Evolutionary conservation across 352 stramenopile species (phyloP), one percentile per base, ranked within the genome.

Genomic region (Phytophthora multivora): DNA sequence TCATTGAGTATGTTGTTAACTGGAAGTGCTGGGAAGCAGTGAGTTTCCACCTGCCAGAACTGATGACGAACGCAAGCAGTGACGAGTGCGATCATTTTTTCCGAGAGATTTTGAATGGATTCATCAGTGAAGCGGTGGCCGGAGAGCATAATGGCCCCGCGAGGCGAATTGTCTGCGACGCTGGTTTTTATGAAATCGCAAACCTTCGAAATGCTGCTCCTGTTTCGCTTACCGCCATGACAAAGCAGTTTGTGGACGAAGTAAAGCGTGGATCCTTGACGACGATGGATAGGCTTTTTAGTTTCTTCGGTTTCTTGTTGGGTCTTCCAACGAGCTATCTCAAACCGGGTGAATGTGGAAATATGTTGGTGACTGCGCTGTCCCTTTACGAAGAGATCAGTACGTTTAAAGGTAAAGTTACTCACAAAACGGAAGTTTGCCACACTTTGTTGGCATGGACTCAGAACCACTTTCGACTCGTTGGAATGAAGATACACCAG

Each of bases 151-250:
- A 79, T 38, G 51, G 55, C 12, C 49, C 75, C 12, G 68, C 80
- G 12, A 66, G 25, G 15, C 78, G 77, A 3, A 84, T 88, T 47
- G 58, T 94, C 54, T 67, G 69, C 36, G 87, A 94, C 51, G 87
- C 87, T 10, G 79, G 69, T 3, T 94, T 96, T 57, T 96, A 93
- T 66, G 87, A 96, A 42, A 93, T 96, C 42, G 28, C 41, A 16
- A 67, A 60, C 19, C 63, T 94, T 51, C 73, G 72, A 10, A 42
- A 57, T 1, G 69, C 84, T 36, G 79, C 79, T 0, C 52, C 83
- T 0, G 21, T 33, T 8, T 77, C 86, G 9, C 61, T 92, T 18
- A 63, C 57, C 10, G n/a, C 56, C 6, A 52, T 81, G 19, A 51
- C 43, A 7, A 33, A 66, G 6, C 36, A 68, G 15, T 74, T 55